Evolutionary conservation across 1,284 basidiomycete species (phyloP).

Genomic region (Athelia psychrophila): DNA sequence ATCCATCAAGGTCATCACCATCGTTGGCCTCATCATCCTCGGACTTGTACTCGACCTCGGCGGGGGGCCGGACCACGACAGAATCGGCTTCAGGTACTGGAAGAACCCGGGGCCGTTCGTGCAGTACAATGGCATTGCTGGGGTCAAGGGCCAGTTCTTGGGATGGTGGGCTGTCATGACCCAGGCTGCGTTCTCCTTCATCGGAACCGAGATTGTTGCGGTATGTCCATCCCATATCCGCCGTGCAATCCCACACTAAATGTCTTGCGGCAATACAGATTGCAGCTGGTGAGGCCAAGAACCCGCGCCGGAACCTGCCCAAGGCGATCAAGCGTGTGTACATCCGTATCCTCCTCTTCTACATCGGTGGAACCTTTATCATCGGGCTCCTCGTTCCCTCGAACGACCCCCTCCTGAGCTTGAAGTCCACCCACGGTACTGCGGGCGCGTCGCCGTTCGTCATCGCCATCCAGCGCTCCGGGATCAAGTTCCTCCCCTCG

Average conservation of each 20-base stretch:
- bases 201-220: conserved; percentile 76
- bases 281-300: conserved; percentile 62
- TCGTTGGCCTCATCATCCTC: conserved; percentile 46
- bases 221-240: conserved; percentile 41
- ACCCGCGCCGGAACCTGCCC: conserved; percentile 51
- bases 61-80: conserved; percentile 53
- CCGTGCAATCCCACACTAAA: neutral
- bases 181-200: conserved; percentile 73
- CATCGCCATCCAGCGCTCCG: conserved; percentile 60
- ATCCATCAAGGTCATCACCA: conserved; percentile 67
- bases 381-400: conserved; percentile 67
- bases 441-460: conserved; percentile 71
- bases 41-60: conserved; percentile 60
- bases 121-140: conserved; percentile 39
- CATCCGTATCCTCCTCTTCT: conserved; percentile 67
- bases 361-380: conserved; percentile 47
- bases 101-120: conserved; percentile 55
- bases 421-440: conserved; percentile 33
- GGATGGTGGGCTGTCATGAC: conserved; percentile 51
- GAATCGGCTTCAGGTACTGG: conserved; percentile 49
- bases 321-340: conserved; percentile 66
- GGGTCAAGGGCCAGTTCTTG: conserved; percentile 50
- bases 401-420: conserved; percentile 43
- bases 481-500: conserved; percentile 60
- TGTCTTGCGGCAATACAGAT: conserved; percentile 35